Base-by-base conservation (phyloP, 2,329 filamentous ascomycete species). In the Ophiosphaerella narmari region DNA sequence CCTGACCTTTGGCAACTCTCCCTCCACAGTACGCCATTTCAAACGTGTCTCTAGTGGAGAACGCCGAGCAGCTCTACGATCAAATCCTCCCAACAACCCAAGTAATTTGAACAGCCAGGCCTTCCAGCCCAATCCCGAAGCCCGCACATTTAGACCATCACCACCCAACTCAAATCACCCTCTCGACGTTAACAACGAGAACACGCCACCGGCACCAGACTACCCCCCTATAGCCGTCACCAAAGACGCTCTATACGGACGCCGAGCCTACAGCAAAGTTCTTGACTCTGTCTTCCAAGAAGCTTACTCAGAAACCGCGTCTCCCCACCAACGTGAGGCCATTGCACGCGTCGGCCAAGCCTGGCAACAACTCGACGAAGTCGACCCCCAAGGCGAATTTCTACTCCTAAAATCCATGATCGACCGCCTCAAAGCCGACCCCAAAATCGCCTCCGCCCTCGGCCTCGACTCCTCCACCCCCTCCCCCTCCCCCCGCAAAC, bases 1-100 rank as follows among this genome's bases (percentile, higher is more conserved):
- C 66, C 87, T 96, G 79, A 95, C 88, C 5, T 97, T 95, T 74
- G 94, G 93, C 43, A 97, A 97, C 73, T 89, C 87, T 7, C 90
- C 90, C 1, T 97, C 93, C 1, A 96, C 92, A 13, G 90, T 96
- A 59, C 87, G 92, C 46, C 87, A 96, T 44, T 97, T 97, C 78
- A 89, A 90, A 57, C 86, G 93, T 21, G 91, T 96, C 1, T 94
- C 92, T 0, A 89, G 90, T 63, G 70, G 77, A 79, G 69, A 73
- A 42, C 65, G 67, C 16, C 63, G 67, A 29, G 57, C 60, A 34
- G 68, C 68, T 12, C 58, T 68, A 13, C 62, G 56, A 24, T 71
- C 70, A 5, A 72, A 72, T 42, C 65, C 68, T 21, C 50, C 63
- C 0, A 39, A 42, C 33, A 53, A 58, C 36, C 45, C 43, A 16